Conservation (phyloP, 2,329 filamentous ascomycete genomes). For the Cercospora beticola region DNA sequence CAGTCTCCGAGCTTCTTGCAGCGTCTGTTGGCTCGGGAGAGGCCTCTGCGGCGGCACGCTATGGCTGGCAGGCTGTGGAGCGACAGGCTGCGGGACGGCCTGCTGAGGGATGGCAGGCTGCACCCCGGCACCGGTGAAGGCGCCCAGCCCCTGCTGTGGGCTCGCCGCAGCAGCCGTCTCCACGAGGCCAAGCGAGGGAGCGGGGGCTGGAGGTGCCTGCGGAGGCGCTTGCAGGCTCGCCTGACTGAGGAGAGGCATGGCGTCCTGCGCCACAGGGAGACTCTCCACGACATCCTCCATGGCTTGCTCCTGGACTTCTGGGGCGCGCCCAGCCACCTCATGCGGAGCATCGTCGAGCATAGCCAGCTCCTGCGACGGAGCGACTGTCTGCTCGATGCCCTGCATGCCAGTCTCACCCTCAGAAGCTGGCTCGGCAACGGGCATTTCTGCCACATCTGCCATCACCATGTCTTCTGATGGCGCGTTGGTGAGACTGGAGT, state of each 20-base stretch:
- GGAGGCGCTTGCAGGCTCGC: background rate
- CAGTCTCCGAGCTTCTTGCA: no score
- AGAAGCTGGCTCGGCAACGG: background rate
- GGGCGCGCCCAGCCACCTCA: background rate
- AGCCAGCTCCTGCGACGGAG: background rate
- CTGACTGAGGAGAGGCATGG: background rate
- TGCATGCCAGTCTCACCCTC: background rate
- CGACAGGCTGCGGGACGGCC: no score
- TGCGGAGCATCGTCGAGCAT: background rate
- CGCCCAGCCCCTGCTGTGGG: background rate
- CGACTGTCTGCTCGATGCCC: background rate
- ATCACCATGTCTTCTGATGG: background rate
- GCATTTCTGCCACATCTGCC: background rate
- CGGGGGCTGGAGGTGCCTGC: background rate
- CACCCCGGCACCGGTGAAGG: background rate
- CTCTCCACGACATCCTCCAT: background rate
- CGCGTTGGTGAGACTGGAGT: background rate
- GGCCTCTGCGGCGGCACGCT: background rate
- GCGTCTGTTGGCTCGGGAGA: background rate
- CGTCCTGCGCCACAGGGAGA: background rate
- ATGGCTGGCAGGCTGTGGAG: background rate
- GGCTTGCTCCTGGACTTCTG: background rate
- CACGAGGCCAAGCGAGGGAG: fast-evolving
- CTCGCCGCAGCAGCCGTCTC: background rate
- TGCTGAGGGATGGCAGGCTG: background rate